Evolutionary conservation across 352 stramenopile genomes (phyloP).

Genomic region (Pythium plurisporium): DNA sequence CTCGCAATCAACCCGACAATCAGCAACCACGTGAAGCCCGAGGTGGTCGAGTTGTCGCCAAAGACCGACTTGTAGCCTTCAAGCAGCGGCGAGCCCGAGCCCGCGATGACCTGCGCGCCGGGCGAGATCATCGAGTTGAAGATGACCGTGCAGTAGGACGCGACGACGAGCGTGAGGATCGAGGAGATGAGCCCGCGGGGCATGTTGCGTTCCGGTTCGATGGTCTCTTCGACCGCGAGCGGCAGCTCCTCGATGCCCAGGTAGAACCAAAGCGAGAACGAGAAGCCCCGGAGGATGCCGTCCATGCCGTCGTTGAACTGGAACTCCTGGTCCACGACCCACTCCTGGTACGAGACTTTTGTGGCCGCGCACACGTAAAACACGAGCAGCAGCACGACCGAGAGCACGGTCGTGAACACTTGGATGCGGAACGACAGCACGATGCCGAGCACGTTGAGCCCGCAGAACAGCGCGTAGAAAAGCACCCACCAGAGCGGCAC

Average conservation of each 20-base stretch:
- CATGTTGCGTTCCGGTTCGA: constrained; percentile 69
- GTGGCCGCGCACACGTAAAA: constrained; percentile 56
- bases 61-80: constrained; percentile 71
- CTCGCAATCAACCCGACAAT: constrained; percentile 56
- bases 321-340: constrained; percentile 47
- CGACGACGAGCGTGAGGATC: constrained; percentile 42
- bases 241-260: constrained; percentile 71
- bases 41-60: constrained; percentile 51
- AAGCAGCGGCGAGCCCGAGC: constrained; percentile 39
- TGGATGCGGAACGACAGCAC: constrained; percentile 59
- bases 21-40: constrained; percentile 61
- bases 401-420: constrained; percentile 47
- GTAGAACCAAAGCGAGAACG: constrained; percentile 72
- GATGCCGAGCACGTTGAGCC: constrained; percentile 59
- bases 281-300: constrained; percentile 48
- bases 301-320: constrained; percentile 38
- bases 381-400: constrained; percentile 40
- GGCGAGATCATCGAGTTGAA: constrained; percentile 58
- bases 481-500: constrained; percentile 48
- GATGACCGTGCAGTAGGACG: constrained; percentile 50
- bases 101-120: constrained; percentile 33
- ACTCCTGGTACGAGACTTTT: constrained; percentile 48
- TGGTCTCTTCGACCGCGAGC: constrained; percentile 66
- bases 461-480: constrained; percentile 53
- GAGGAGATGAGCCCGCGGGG: constrained; percentile 49